Conservation (phyloP, 2,329 filamentous ascomycete genomes). For the Ophiostoma tasmaniense region DNA sequence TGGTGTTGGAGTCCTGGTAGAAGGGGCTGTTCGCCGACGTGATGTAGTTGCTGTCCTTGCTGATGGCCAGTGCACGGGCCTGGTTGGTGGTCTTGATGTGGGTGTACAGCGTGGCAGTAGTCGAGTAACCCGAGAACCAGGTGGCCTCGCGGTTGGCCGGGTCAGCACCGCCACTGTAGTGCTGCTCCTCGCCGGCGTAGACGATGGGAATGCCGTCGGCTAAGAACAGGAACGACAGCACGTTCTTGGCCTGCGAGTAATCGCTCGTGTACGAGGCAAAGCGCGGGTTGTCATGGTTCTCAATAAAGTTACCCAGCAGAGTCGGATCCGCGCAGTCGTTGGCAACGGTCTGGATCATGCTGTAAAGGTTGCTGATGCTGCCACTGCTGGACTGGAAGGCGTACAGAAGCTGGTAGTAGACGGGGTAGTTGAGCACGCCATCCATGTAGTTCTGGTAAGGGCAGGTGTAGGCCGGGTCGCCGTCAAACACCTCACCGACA, state of each 20-base stretch:
- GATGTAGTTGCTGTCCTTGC: conserved; percentile 20
- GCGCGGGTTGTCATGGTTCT: conserved; percentile 52
- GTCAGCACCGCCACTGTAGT: conserved; percentile 41
- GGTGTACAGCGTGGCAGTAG: conserved; percentile 39
- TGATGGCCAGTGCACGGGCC: conserved; percentile 24
- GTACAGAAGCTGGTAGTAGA: conserved; percentile 34
- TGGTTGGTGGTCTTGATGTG: conserved; percentile 32
- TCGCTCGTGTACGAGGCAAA: conserved; percentile 46
- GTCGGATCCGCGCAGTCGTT: conserved; percentile 35
- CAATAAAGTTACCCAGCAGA: conserved; percentile 43
- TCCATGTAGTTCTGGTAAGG: conserved; percentile 46
- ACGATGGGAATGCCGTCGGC: conserved; percentile 49
- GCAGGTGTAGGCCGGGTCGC: conserved; percentile 41
- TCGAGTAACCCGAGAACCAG: conserved; percentile 46
- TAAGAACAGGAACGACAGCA: conserved; percentile 40
- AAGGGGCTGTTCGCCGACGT: conserved; percentile 19
- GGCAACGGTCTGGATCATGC: conserved; percentile 32
- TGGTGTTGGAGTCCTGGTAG: conserved; percentile 23
- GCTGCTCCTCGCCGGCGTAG: conserved; percentile 59
- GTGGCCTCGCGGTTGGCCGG: conserved; percentile 48
- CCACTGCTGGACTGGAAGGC: conserved; percentile 30
- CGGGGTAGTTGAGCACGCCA: conserved; percentile 51
- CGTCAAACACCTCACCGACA: conserved; percentile 52
- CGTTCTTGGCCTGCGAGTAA: conserved; percentile 49
- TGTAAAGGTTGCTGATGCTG: conserved; percentile 32